phyloP scores from a whole-genome alignment of 331 rosid genomes.

The Pyracantha coccinea region DNA sequence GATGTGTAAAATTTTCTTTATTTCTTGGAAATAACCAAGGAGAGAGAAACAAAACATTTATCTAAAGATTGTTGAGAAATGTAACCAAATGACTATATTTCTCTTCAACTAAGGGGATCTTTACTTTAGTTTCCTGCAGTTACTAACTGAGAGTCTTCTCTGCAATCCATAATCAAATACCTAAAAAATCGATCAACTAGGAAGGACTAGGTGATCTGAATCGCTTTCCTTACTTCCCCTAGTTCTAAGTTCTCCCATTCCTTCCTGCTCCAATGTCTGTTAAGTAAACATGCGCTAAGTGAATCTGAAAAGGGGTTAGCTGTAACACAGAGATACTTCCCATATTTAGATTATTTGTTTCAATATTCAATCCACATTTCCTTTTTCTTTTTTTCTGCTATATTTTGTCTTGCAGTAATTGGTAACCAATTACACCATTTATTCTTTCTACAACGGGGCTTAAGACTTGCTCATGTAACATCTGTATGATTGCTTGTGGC shows the following conservation, averaged over 20 bases:
- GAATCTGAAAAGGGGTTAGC: background rate
- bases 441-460: background rate
- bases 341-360: background rate
- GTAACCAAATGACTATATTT: background rate
- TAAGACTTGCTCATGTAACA: background rate
- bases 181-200: background rate
- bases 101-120: background rate
- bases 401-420: background rate
- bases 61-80: background rate
- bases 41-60: background rate
- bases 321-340: background rate
- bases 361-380: background rate
- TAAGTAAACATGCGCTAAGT: background rate
- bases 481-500: background rate
- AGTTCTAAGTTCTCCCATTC: background rate
- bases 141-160: background rate
- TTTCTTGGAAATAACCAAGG: background rate
- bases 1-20: no score
- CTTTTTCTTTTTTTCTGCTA: background rate
- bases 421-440: background rate
- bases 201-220: background rate
- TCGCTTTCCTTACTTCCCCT: background rate
- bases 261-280: background rate
- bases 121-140: background rate
- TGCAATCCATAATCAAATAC: background rate